These are phyloP conservation scores for Diaporthe sp. DNA, from an alignment of 2,329 filamentous ascomycete genomes.

Conservation along the genomic window DNA sequence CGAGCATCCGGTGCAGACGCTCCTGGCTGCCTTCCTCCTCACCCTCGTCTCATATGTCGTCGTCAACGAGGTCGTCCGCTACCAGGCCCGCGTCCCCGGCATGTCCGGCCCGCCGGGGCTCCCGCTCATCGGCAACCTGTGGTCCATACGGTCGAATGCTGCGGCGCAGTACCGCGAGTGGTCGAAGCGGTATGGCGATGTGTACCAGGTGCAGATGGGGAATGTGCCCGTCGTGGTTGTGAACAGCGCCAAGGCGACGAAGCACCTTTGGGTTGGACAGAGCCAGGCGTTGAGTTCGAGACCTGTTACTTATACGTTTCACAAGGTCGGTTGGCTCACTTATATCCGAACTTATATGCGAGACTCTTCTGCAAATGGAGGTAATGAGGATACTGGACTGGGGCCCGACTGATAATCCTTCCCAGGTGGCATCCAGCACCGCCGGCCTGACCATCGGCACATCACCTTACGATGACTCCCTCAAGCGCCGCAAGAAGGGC, in stretches of 20 bases:
- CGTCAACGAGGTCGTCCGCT: conserved; percentile 63
- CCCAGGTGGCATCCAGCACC: conserved; percentile 53
- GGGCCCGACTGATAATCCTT: background rate
- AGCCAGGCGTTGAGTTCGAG: conserved; percentile 76
- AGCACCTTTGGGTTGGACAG: conserved; percentile 75
- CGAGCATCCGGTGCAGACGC: conserved; percentile 7
- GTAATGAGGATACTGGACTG: background rate
- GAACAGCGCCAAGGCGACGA: conserved; percentile 76
- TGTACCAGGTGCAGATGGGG: conserved; percentile 53
- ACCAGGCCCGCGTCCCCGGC: conserved; percentile 58
- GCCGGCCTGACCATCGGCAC: conserved; percentile 68
- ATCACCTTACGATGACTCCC: conserved; percentile 78
- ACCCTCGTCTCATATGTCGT: conserved; percentile 60
- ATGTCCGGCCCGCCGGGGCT: conserved; percentile 64
- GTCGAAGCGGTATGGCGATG: conserved; percentile 49
- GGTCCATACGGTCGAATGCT: conserved; percentile 67
- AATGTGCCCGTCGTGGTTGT: conserved; percentile 74
- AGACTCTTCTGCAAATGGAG: background rate
- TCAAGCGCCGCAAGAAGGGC: conserved; percentile 75
- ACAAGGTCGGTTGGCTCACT: conserved; percentile 56
- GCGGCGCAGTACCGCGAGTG: conserved; percentile 64
- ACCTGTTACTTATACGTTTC: conserved; percentile 73
- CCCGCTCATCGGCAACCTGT: conserved; percentile 69
- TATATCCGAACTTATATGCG: background rate
- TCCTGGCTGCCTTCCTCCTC: conserved; percentile 2